A percentile compares a stretch with the other conserved stretches of the same genome.
These are phyloP conservation scores for Podospora appendiculata DNA, from an alignment of 495 filamentous ascomycete genomes.

Conservation along the genomic window DNA sequence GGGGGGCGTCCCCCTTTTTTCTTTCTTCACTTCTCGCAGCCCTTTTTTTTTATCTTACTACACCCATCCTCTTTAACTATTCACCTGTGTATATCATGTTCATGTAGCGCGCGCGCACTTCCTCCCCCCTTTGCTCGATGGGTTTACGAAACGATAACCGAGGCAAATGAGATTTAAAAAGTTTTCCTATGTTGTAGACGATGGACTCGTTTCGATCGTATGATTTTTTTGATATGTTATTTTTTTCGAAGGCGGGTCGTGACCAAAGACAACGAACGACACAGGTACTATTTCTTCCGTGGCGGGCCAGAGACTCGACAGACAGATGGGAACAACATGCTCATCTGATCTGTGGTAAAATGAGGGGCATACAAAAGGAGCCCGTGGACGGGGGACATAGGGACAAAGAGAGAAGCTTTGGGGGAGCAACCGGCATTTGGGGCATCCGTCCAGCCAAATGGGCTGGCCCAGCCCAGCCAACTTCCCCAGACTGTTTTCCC, in stretches of 20 bases:
- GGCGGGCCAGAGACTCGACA: no score
- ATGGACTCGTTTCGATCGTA: background rate
- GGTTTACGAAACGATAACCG: constrained; percentile 22
- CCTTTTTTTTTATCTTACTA: constrained; percentile 11
- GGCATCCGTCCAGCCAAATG: no score
- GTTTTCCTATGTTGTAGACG: background rate
- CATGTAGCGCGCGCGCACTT: background rate
- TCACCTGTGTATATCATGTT: constrained; percentile 8
- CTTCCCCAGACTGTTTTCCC: no score
- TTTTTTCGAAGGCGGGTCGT: background rate
- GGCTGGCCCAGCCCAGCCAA: no score
- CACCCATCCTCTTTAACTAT: constrained; percentile 3
- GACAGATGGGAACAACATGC: no score
- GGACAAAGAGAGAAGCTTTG: no score
- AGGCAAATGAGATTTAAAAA: constrained; percentile 18
- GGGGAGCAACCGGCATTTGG: no score
- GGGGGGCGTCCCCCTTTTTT: constrained; percentile 10
- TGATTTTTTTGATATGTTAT: background rate
- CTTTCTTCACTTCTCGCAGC: constrained; percentile 18
- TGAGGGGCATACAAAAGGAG: no score
- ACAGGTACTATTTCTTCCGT: no score
- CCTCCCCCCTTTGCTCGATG: constrained; percentile 10
- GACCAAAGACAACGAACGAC: no score
- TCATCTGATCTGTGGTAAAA: no score
- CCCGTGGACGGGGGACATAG: no score